Evolutionary conservation across 495 filamentous ascomycete genomes (phyloP), one percentile per base, ranked within the genome.

Genomic region (Aspergillus nidulans): DNA sequence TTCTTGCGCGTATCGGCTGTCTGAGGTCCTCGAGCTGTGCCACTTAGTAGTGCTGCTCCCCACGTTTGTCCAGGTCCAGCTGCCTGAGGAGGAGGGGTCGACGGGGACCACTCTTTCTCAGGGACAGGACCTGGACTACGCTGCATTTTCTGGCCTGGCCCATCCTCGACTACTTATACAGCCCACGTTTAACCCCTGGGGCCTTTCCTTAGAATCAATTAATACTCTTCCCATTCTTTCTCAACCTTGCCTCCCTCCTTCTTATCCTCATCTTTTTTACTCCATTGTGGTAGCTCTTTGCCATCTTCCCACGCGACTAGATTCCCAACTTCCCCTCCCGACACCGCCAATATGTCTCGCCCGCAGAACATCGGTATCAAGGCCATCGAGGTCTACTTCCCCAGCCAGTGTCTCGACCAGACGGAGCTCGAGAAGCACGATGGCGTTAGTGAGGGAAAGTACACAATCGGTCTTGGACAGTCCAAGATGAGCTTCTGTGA

Each of bases 401-500:
- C 94, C 51, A 89, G 82, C 71, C 94, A 96, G 94, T 98, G 94
- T 73, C 92, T 98, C 63, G 91, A 97, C 72, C 94, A 98, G 81
- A 66, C 82, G 50, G 92, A 97, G 67, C 83, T 98, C 53, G 94
- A 98, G 75, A 95, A 96, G 80, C 92, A 96, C 80, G 94, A 98
- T 85, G 94, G 92, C 72, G 95, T 96, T 60, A 85, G 84, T 64
- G 69, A 83, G 45, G 94, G 94, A 59, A 98, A 98, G 73, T 98
- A 98, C 81, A 98, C 94, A 61, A 98, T 98, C 76, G 94, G 94
- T 78, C 88, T 98, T 48, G 94, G 94, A 63, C 94, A 97, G 85
- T 97, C 92, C 61, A 96, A 94, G 77, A 98, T 98, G 94, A 92
- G 88, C 82, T 98, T 98, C 81, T 97, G 95, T 71, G 94, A 98